Conservation (phyloP, 2,329 filamentous ascomycete species). For the Aspergillus novoparasiticus region DNA sequence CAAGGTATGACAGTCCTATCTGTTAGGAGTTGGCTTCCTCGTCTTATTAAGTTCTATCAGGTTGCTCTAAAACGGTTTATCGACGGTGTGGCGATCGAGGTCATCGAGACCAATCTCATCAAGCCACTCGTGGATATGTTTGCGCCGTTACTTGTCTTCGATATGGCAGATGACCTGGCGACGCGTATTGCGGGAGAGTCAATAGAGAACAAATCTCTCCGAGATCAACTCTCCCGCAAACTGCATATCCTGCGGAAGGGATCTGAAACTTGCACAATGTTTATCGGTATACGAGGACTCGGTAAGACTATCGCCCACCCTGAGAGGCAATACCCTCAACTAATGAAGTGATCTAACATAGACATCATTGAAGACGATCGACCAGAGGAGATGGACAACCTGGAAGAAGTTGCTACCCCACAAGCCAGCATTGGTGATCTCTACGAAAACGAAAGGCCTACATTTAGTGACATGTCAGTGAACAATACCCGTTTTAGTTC, state of each 20-base stretch:
- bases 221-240: constrained; percentile 31
- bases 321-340: too few relatives aligned
- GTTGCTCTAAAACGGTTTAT: constrained; percentile 45
- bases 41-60: constrained; percentile 24
- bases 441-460: too few relatives aligned
- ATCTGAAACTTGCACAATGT: constrained; percentile 48
- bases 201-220: constrained; percentile 16
- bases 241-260: constrained; percentile 41
- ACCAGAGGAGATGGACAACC: too few relatives aligned
- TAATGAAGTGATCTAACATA: too few relatives aligned
- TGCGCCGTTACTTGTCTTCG: constrained; percentile 23
- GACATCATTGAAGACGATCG: too few relatives aligned
- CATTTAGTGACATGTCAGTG: too few relatives aligned
- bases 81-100: constrained; percentile 43
- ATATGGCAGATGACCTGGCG: constrained; percentile 23
- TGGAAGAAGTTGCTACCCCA: too few relatives aligned
- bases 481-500: too few relatives aligned
- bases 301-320: too few relatives aligned
- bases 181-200: constrained; percentile 28
- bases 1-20: constrained; percentile 35
- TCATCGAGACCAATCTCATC: constrained; percentile 39
- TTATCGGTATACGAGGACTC: constrained; percentile 8
- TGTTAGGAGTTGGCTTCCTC: not conserved
- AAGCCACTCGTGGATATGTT: constrained; percentile 31
- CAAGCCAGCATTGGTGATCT: too few relatives aligned